Base-by-base conservation (phyloP, 1,139 yeast genomes). In the Hansenula sp. region DNA sequence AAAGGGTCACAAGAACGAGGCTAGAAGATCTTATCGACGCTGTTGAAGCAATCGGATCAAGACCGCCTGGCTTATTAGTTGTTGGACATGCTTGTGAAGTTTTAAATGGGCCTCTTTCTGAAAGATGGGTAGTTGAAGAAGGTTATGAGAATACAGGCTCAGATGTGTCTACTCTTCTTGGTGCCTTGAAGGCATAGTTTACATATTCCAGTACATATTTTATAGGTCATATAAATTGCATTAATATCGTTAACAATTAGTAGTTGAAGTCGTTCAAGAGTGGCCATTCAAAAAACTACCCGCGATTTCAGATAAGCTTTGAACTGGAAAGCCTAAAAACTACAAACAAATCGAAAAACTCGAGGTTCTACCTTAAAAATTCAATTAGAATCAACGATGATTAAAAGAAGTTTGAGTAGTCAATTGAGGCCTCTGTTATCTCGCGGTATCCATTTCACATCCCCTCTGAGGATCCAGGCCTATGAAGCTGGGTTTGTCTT, bases 1-100 rank as follows among this genome's bases (percentile, higher is more conserved):
- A 93, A 66, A 68, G 99, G 45, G 74, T 91, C 12, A 81, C 91
- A 5, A 71, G 96, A 51, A 87, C 96, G 0, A 75, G 79, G 2
- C 67, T 93, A 42, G 71, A 72, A 41, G 67, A 82, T 49, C 79
- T 90, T 2, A 84, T 83, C 0, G 80, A 73, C 29, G 95, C 94
- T 0, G 78, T 90, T 2, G 85, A 84, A 51, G 77, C 77, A n/a
- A 77, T 81, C 41, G 98, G 96, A 0, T 84, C 94, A 12, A 72
- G 96, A 50, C 99, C 99, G 1, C 99, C 99, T 0, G 98, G 99
- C 0, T 68, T 93, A 46, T 70, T 93, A 38, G 84, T 93, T 2
- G 77, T 90, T 1, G 98, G 99, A 0, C 71, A 76, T 53, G 85
- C 95, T 0, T 90, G 96, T 56, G 77, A 76, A 27, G 88, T 84